phyloP scores from a whole-genome alignment of 495 filamentous ascomycete genomes.

The Penicillium silybi region DNA sequence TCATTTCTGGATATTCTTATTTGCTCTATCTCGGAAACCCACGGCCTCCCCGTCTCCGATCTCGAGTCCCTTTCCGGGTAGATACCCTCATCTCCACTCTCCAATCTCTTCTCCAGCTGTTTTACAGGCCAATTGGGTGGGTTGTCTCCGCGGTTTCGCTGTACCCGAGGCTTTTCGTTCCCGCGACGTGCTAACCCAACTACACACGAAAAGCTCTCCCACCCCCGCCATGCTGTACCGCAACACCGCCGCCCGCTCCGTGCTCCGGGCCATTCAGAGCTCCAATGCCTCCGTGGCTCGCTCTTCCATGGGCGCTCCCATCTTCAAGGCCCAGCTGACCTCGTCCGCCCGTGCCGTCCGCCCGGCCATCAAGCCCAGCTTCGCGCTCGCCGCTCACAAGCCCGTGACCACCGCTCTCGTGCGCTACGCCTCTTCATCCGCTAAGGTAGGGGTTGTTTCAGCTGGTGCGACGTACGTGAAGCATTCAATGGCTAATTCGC shows the following conservation, averaged over 20 bases:
- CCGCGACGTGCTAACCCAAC: slow-evolving; percentile 31
- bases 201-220: slow-evolving; percentile 35
- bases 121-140: slow-evolving; percentile 38
- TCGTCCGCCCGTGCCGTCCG: slow-evolving; percentile 39
- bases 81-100: slow-evolving; percentile 37
- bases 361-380: slow-evolving; percentile 30
- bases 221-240: slow-evolving; percentile 49
- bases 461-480: not conserved
- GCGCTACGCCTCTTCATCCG: slow-evolving; percentile 40
- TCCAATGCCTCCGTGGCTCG: slow-evolving; percentile 47
- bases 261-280: slow-evolving; percentile 44
- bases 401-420: slow-evolving; percentile 51
- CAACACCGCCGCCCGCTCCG: slow-evolving; percentile 44
- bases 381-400: slow-evolving; percentile 46
- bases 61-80: slow-evolving; percentile 34
- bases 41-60: slow-evolving; percentile 32
- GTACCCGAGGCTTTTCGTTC: slow-evolving; percentile 36
- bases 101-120: slow-evolving; percentile 15
- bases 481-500: slow-evolving; percentile 27
- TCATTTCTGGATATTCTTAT: slow-evolving; percentile 34
- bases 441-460: slow-evolving; percentile 28
- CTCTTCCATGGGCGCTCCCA: slow-evolving; percentile 36
- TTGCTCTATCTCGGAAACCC: slow-evolving; percentile 32
- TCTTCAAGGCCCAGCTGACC: slow-evolving; percentile 47
- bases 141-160: slow-evolving; percentile 11